Evolutionary conservation across 148 eudicot genomes (phyloP).

Genomic region (Dianthus caryophyllus): DNA sequence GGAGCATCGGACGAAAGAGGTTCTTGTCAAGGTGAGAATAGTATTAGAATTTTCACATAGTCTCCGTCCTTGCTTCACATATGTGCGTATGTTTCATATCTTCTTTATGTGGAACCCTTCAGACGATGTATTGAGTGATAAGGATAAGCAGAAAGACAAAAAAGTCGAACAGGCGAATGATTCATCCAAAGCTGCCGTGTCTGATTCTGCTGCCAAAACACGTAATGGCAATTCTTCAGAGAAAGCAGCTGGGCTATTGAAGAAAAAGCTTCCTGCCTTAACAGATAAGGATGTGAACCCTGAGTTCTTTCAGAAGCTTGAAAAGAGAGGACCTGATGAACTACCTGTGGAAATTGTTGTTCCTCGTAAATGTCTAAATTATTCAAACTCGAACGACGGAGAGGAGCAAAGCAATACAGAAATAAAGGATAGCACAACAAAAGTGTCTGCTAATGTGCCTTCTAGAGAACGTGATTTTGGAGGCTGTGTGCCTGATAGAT

Average conservation of each 20-base stretch:
- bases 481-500: constrained; percentile 30
- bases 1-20: constrained; percentile 46
- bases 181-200: constrained; percentile 36
- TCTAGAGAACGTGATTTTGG: constrained; percentile 44
- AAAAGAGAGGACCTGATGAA: constrained; percentile 61
- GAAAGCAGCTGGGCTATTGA: constrained; percentile 69
- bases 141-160: constrained; percentile 30
- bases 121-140: constrained; percentile 46
- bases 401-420: constrained; percentile 37
- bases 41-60: constrained; percentile 14
- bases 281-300: constrained; percentile 85
- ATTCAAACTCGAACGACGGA: constrained; percentile 41
- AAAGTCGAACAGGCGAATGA: constrained; percentile 41
- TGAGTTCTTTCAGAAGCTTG: constrained; percentile 92
- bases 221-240: constrained; percentile 54
- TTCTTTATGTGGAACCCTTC: constrained; percentile 19
- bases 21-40: constrained; percentile 41
- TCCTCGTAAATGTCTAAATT: constrained; percentile 58
- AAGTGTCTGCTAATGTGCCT: constrained; percentile 22
- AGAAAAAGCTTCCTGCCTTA: constrained; percentile 72
- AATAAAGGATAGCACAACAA: constrained; percentile 35
- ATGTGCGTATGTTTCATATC: constrained; percentile 9
- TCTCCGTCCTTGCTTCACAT: neutral
- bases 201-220: constrained; percentile 42
- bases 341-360: constrained; percentile 86